phyloP scores from a whole-genome alignment of 495 filamentous ascomycete genomes.

The Neurospora sp. region DNA sequence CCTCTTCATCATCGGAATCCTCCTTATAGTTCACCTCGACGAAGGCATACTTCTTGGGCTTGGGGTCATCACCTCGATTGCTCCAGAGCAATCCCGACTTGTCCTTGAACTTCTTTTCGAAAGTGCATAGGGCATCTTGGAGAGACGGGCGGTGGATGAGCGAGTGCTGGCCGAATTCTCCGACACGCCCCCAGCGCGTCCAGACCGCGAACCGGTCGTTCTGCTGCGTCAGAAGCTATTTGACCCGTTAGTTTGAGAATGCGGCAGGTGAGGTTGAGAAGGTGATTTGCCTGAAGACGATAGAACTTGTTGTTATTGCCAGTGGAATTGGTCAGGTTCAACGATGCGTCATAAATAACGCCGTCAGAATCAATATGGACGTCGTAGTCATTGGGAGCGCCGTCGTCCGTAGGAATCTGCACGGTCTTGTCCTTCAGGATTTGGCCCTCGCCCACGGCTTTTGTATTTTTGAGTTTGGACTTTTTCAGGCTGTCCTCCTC shows the following conservation, averaged over 20 bases:
- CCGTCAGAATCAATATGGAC: constrained; percentile 57
- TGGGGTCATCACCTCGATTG: constrained; percentile 48
- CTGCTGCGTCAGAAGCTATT: constrained; percentile 27
- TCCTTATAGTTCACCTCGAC: constrained; percentile 58
- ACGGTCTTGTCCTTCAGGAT: constrained; percentile 35
- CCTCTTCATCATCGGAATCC: constrained; percentile 54
- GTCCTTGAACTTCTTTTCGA: constrained; percentile 66
- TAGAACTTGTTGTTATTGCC: constrained; percentile 70
- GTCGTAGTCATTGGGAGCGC: constrained; percentile 21
- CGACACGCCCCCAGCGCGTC: constrained; percentile 74
- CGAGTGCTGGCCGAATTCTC: constrained; percentile 54
- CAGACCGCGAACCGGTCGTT: constrained; percentile 39
- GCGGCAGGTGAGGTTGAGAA: not conserved
- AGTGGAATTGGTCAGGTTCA: constrained; percentile 51
- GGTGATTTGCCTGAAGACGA: constrained; percentile 41
- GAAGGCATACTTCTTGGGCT: constrained; percentile 63
- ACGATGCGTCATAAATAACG: constrained; percentile 54
- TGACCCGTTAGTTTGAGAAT: not conserved
- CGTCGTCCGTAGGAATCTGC: constrained; percentile 38
- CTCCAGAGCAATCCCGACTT: constrained; percentile 66
- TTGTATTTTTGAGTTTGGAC: constrained; percentile 13
- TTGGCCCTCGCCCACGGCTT: constrained; percentile 29
- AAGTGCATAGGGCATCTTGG: constrained; percentile 39
- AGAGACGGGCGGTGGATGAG: constrained; percentile 34
- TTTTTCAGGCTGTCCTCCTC: constrained; percentile 7